Evolutionary conservation across 2,329 filamentous ascomycete species (phyloP).

Genomic region (Talaromyces sp.): DNA sequence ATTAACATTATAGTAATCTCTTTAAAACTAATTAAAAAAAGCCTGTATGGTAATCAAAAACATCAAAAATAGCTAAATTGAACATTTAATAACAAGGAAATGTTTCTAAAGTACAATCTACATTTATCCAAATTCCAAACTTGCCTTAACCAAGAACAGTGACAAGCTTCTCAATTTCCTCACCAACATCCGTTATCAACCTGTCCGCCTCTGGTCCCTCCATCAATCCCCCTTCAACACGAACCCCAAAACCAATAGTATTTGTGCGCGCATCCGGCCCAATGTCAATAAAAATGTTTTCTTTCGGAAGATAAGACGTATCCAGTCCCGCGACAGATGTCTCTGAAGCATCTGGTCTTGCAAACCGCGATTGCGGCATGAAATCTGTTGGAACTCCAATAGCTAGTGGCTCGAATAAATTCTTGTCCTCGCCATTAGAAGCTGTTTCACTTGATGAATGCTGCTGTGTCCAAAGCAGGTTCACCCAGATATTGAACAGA

Average conservation of each 20-base stretch:
- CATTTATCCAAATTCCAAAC: not conserved
- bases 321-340: conserved; percentile 21
- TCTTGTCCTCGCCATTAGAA: not conserved
- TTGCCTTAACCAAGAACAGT: not conserved
- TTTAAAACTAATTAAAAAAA: not conserved
- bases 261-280: conserved; percentile 21
- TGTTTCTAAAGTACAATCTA: not conserved
- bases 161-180: not conserved
- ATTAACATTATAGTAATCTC: not conserved
- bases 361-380: conserved; percentile 11
- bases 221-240: conserved; percentile 22
- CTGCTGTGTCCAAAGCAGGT: conserved; percentile 26
- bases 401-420: conserved; percentile 18
- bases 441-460: not conserved
- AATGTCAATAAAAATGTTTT: conserved; percentile 24
- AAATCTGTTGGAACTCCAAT: conserved; percentile 26
- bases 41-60: not conserved
- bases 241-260: conserved; percentile 23
- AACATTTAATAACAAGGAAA: not conserved
- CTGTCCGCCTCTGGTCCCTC: not conserved
- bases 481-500: conserved; percentile 29
- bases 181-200: not conserved
- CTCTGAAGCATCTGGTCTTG: not conserved
- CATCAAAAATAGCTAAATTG: too few species aligned
- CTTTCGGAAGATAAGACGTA: conserved; percentile 19